Evolutionary conservation across 2,329 filamentous ascomycete species (phyloP).

Genomic region (Penicillium expansum): DNA sequence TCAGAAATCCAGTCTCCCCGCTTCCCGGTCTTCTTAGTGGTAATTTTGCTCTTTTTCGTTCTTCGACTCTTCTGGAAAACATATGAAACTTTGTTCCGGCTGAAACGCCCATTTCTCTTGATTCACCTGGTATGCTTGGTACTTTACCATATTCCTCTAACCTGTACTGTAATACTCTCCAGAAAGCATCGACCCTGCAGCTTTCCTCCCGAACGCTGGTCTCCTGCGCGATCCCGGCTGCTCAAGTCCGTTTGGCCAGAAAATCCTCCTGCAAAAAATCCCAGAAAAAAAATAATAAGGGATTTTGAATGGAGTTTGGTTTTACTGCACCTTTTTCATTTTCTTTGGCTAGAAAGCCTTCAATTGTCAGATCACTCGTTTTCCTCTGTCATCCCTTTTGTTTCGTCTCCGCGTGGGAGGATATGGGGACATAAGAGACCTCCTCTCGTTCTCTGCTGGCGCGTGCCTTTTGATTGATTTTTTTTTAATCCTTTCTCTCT

Average conservation of each 20-base stretch:
- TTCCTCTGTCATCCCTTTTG: constrained; percentile 11
- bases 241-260: constrained; percentile 20
- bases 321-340: constrained; percentile 16
- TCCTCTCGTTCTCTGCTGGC: constrained; percentile 18
- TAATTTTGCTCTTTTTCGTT: constrained; percentile 17
- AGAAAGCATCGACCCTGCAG: constrained; percentile 32
- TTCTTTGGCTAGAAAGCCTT: constrained; percentile 23
- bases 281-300: neutral
- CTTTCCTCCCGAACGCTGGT: constrained; percentile 27
- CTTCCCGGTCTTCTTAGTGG: constrained; percentile 13
- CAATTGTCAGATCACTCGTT: constrained; percentile 9
- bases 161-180: constrained; percentile 14
- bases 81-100: constrained; percentile 19
- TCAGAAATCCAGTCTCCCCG: constrained; percentile 11
- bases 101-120: neutral
- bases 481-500: constrained; percentile 10
- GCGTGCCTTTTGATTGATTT: constrained; percentile 17
- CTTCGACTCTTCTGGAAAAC: constrained; percentile 23
- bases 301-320: constrained; percentile 20
- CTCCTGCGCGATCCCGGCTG: constrained; percentile 27
- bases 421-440: constrained; percentile 15
- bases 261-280: constrained; percentile 15
- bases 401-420: constrained; percentile 11
- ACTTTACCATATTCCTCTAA: constrained; percentile 14
- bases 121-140: constrained; percentile 6